Evolutionary conservation across 805 yeast species (phyloP).

Genomic region (Teunomyces barrocoloradensis): DNA sequence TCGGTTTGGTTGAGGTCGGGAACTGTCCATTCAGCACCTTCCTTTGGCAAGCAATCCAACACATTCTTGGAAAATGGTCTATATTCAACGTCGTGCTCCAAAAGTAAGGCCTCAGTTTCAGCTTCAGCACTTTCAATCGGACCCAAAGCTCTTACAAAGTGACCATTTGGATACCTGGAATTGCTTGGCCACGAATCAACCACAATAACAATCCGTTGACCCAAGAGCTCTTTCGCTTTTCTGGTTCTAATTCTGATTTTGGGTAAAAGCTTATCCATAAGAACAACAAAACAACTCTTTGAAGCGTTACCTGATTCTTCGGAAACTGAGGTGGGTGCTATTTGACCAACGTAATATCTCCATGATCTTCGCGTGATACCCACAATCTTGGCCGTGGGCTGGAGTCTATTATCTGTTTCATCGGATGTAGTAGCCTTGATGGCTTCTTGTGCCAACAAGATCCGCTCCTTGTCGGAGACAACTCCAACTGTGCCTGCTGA

Average conservation of each 20-base stretch:
- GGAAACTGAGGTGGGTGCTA: conserved; percentile 69
- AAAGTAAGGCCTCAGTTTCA: conserved; percentile 88
- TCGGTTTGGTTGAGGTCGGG: conserved; percentile 59
- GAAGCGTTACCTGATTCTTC: conserved; percentile 61
- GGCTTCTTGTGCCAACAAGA: conserved; percentile 75
- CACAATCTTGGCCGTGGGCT: conserved; percentile 93
- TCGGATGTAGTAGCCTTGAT: conserved; percentile 49
- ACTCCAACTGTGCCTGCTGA: conserved; percentile 21
- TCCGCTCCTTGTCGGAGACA: conserved; percentile 68
- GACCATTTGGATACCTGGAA: conserved; percentile 90
- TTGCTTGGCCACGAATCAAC: conserved; percentile 89
- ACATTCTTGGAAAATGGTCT: conserved; percentile 94
- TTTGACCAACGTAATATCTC: conserved; percentile 95
- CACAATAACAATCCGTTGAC: conserved; percentile 87
- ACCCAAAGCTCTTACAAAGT: conserved; percentile 86
- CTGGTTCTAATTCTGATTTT: conserved; percentile 84
- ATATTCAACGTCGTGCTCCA: conserved; percentile 96
- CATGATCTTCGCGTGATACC: conserved; percentile 87
- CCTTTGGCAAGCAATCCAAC: conserved; percentile 85
- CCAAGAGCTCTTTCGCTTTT: conserved; percentile 76
- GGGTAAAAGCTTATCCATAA: conserved; percentile 89
- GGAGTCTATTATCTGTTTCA: conserved; percentile 45
- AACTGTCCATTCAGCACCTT: conserved; percentile 91
- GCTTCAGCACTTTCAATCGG: conserved; percentile 89
- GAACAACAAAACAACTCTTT: conserved; percentile 75